phyloP scores from a whole-genome alignment of 306 rosid genomes.

The Erythrophleum fordii region DNA sequence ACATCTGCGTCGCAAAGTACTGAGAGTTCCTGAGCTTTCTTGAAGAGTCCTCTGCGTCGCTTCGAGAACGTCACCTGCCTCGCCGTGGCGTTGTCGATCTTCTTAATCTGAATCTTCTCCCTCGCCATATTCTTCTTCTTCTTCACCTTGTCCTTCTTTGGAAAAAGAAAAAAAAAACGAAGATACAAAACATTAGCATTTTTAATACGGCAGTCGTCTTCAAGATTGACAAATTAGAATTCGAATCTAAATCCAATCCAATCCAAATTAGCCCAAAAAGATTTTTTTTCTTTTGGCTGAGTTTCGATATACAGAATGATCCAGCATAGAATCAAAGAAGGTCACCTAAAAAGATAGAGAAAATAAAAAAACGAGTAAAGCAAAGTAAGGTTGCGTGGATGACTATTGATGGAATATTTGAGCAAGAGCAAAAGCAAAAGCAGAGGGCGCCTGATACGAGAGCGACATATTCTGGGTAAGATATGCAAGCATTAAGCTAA shows the following conservation, averaged over 20 bases:
- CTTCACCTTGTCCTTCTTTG: conserved; percentile 7
- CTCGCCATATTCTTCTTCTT: conserved; percentile 59
- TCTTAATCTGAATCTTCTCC: conserved; percentile 95
- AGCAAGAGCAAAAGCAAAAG: conserved; percentile 24
- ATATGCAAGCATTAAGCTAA: conserved; percentile 50
- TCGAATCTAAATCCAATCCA: not conserved
- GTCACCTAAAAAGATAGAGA: conserved; percentile 38
- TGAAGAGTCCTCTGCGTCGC: conserved; percentile 83
- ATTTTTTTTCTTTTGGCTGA: not conserved
- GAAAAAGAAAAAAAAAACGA: not conserved
- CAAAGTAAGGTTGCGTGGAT: conserved; percentile 7
- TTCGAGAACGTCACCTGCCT: conserved; percentile 95
- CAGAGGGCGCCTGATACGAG: conserved; percentile 27
- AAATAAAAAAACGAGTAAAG: conserved; percentile 23
- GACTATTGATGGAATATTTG: conserved; percentile 41
- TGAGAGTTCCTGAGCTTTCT: conserved; percentile 91
- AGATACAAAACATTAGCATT: conserved; percentile 6
- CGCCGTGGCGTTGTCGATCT: conserved; percentile 89
- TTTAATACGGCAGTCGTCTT: not conserved
- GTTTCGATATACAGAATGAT: conserved; percentile 36
- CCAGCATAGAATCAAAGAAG: conserved; percentile 37
- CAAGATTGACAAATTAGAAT: not conserved
- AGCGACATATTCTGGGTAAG: conserved; percentile 24
- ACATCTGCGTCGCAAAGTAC: conserved; percentile 94
- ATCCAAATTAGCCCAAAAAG: too few species aligned